Percentiles rank a stretch among this genome's conserved stretches.
phyloP scores from a whole-genome alignment of 2,329 filamentous ascomycete species.

The Erysiphe pisi region DNA sequence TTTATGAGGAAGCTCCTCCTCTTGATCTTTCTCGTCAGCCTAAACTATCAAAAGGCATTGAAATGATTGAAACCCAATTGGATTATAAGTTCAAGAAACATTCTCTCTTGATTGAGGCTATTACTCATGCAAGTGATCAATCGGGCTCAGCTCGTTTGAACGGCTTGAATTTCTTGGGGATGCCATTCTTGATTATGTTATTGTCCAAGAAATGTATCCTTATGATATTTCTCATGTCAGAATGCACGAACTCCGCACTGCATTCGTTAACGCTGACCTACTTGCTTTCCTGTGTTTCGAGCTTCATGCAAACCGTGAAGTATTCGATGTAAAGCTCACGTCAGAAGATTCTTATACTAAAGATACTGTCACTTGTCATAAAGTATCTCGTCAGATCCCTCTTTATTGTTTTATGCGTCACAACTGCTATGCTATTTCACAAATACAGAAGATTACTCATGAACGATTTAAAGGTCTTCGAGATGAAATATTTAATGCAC shows the following conservation, averaged over 20 bases:
- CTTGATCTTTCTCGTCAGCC: conserved; percentile 33
- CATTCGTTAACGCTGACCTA: conserved; percentile 69
- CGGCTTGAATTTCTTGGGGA: conserved; percentile 84
- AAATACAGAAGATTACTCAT: conserved; percentile 38
- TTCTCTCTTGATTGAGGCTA: conserved; percentile 60
- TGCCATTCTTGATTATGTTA: conserved; percentile 66
- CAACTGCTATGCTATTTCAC: conserved; percentile 42
- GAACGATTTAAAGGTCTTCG: conserved; percentile 39
- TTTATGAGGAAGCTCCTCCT: conserved; percentile 40
- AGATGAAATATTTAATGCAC: conserved; percentile 41
- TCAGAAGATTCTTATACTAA: background rate
- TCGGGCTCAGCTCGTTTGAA: conserved; percentile 46
- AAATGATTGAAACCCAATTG: conserved; percentile 52
- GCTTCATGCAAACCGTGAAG: conserved; percentile 38
- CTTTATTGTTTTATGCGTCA: conserved; percentile 64
- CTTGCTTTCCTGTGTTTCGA: conserved; percentile 66
- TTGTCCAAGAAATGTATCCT: conserved; percentile 49
- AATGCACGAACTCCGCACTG: conserved; percentile 69
- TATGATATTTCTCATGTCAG: conserved; percentile 44
- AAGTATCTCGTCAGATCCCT: conserved; percentile 28
- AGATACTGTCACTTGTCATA: background rate
- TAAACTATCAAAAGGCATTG: conserved; percentile 39
- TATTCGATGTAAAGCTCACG: conserved; percentile 31
- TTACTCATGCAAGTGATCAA: conserved; percentile 61
- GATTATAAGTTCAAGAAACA: conserved; percentile 62